A percentile compares a stretch with the other conserved stretches of the same genome.
Evolutionary conservation across 176 grass and related monocot genomes (phyloP).

Genomic region (Lolium rigidum): DNA sequence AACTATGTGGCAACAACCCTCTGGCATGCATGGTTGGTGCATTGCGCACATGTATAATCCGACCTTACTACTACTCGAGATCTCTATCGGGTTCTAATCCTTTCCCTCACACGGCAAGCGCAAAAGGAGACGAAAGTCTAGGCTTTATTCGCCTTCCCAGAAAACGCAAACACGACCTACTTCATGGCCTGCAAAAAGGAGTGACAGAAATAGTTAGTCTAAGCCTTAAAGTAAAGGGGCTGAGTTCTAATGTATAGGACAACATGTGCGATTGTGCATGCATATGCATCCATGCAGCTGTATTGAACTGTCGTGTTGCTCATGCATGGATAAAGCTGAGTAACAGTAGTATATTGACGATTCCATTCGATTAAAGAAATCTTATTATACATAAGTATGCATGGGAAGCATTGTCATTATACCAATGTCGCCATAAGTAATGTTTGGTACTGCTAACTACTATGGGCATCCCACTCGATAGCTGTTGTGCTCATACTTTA

Average conservation of each 20-base stretch:
- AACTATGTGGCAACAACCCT: neutral
- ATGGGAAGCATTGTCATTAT: conserved; percentile 21
- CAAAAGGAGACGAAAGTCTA: neutral
- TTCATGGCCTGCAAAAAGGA: neutral
- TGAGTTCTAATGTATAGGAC: neutral
- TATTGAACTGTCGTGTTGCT: neutral
- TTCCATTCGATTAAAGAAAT: neutral
- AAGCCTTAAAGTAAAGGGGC: neutral
- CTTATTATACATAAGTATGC: neutral
- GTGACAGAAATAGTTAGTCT: neutral
- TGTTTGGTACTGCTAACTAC: conserved; percentile 9
- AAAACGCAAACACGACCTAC: neutral
- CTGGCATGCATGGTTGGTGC: neutral
- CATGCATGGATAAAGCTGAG: neutral
- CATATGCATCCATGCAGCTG: neutral
- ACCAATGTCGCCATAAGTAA: neutral
- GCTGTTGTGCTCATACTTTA: neutral
- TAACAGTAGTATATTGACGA: neutral
- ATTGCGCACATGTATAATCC: neutral
- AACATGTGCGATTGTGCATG: neutral
- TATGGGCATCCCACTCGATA: neutral
- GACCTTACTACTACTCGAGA: conserved; percentile 3
- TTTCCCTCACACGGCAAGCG: neutral
- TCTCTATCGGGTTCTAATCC: neutral
- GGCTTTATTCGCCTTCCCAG: conserved; percentile 13